Evolutionary conservation across 306 rosid species (phyloP).

Genomic region (Cyamopsis tetragonoloba): DNA sequence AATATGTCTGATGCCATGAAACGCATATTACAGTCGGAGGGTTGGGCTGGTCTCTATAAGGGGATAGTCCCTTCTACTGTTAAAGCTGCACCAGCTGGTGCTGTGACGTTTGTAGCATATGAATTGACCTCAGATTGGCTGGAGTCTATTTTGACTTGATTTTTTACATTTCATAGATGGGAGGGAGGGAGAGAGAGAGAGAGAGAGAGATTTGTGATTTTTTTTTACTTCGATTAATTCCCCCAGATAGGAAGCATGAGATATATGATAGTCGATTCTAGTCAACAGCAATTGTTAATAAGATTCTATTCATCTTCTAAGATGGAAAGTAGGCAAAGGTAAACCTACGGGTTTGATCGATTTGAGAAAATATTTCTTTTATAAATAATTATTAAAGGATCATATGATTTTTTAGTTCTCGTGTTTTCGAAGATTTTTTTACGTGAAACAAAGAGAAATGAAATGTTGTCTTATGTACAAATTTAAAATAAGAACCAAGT

Average conservation of each 20-base stretch:
- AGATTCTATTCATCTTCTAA: not conserved
- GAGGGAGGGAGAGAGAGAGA: not conserved
- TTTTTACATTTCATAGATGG: not conserved
- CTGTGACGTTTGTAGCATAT: conserved; percentile 88
- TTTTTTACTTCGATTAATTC: conserved; percentile 12
- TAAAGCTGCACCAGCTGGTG: conserved; percentile 90
- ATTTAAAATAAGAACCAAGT: too few relatives aligned
- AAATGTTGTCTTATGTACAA: too few relatives aligned
- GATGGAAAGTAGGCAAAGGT: not conserved
- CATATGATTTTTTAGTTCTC: too few relatives aligned
- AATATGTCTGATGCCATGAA: conserved; percentile 75
- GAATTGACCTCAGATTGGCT: conserved; percentile 76
- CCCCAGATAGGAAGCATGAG: not conserved
- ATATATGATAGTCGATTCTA: not conserved
- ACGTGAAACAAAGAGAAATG: too few relatives aligned
- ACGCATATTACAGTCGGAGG: conserved; percentile 58
- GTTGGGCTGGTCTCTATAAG: conserved; percentile 86
- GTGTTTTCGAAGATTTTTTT: too few relatives aligned
- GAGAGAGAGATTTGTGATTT: not conserved
- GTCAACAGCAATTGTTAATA: not conserved
- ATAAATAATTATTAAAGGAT: too few relatives aligned
- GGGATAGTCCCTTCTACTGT: conserved; percentile 84
- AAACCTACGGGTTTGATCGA: too few relatives aligned
- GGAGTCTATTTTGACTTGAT: conserved; percentile 54
- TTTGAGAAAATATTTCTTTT: too few relatives aligned